Evolutionary conservation across 2,329 filamentous ascomycete species (phyloP), one percentile per base, ranked within the genome.

Genomic region (Calonectria crousiana): DNA sequence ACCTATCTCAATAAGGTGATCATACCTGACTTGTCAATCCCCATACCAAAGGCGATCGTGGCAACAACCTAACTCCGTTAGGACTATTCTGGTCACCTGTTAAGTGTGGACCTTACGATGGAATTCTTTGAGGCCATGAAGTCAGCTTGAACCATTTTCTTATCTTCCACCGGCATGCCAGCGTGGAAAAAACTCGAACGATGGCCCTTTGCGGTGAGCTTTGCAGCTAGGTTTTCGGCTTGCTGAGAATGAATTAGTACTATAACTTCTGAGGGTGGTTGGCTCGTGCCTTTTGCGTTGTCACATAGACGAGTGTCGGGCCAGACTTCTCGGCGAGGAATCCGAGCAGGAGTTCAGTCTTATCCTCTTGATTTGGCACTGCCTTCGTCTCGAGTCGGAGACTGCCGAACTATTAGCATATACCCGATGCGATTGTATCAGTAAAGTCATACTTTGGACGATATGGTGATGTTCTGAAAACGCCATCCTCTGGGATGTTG

Each of bases 11-110:
- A 20, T 4, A 18, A 2, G 23, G 16, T 28, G 16, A 4, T 62
- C 77, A 20, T 74, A 81, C 80, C 80, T 62, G 81, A 74, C 74
- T 91, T 91, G 78, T 91, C 90, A 23, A 91, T 90, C 0, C 90
- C 90, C 90, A 91, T 91, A 0, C 90, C 90, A 66, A 91, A 91
- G 1, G 90, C 90, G 51, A 91, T 91, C 0, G 90, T 91, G 4
- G 89, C 89, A 23, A 80, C 78, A n/a, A 80, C 78, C 78, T 79
- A 3, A 1, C 3, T 2, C 0, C 18, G 30, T 79, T 4, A 80
- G 71, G 16, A 16, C n/a, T 16, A 11, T 3, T 1, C 11, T 4
- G 5, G 3, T 14, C 0, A 3, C 20, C 0, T 0, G 23, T 10
- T 9, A 18, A 16, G 4, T 3, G 2, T 2, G 3, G 4, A n/a